phyloP scores from a whole-genome alignment of 306 rosid species.

The Quercus mongolica region DNA sequence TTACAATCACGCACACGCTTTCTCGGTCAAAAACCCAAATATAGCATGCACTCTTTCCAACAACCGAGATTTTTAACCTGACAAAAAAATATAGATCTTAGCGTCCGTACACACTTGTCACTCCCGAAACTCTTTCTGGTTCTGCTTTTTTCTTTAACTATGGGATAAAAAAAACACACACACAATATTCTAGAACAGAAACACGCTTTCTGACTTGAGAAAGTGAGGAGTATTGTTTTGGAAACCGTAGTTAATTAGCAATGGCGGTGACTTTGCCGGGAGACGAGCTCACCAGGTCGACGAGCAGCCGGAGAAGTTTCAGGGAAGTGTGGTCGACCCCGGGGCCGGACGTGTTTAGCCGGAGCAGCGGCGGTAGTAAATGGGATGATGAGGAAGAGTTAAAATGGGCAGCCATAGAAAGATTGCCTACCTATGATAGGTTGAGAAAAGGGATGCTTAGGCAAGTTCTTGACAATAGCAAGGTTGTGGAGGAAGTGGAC shows the following conservation, averaged over 20 bases:
- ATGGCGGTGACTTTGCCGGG: conserved; percentile 49
- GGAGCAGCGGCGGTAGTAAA: conserved; percentile 35
- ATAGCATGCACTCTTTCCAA: no score
- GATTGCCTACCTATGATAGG: conserved; percentile 78
- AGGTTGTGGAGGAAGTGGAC: conserved; percentile 53
- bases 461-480: conserved; percentile 55
- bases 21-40: no score
- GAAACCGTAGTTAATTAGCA: not conserved
- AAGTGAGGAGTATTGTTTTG: no score
- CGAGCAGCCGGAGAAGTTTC: conserved; percentile 53
- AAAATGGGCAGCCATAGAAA: conserved; percentile 75
- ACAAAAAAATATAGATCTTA: no score
- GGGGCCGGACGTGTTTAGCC: conserved; percentile 45
- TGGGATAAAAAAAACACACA: no score
- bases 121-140: no score
- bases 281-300: conserved; percentile 39
- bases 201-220: no score
- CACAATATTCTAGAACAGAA: no score
- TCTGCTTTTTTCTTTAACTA: no score
- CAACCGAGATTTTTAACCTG: no score
- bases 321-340: conserved; percentile 48
- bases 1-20: no score
- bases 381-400: conserved; percentile 63
- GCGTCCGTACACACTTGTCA: no score
- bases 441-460: conserved; percentile 59